Conservation (phyloP, 345 rosid genomes). For the Citrus sp. region DNA sequence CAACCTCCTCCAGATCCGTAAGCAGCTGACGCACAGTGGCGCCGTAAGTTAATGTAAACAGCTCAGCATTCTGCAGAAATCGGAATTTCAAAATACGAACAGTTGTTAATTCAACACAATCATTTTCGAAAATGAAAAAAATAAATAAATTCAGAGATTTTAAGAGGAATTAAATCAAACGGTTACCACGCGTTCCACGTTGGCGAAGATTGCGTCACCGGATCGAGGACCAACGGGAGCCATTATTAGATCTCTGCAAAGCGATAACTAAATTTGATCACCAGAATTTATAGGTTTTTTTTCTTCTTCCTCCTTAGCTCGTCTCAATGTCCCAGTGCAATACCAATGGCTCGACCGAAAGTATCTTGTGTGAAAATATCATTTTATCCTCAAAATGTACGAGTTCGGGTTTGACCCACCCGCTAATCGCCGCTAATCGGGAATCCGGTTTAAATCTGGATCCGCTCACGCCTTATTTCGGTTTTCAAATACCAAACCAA, state of each 20-base stretch:
- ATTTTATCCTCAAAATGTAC: too few species aligned
- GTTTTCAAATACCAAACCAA: too few species aligned
- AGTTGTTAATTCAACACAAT: neutral
- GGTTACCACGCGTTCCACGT: slow-evolving; percentile 74
- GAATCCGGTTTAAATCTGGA: too few species aligned
- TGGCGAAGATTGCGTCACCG: slow-evolving; percentile 93
- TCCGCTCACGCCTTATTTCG: too few species aligned
- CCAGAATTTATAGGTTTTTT: neutral
- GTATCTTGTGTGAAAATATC: too few species aligned
- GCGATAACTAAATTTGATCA: neutral
- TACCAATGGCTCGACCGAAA: too few species aligned
- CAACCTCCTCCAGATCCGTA: slow-evolving; percentile 92
- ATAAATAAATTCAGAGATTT: neutral
- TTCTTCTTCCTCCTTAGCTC: neutral
- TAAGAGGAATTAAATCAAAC: neutral
- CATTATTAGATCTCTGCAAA: slow-evolving; percentile 26
- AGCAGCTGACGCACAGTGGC: slow-evolving; percentile 88
- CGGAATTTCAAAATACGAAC: slow-evolving; percentile 9
- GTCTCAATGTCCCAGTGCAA: neutral
- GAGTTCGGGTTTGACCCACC: too few species aligned
- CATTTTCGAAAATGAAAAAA: neutral
- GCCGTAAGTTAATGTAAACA: slow-evolving; percentile 89
- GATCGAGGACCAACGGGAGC: slow-evolving; percentile 78
- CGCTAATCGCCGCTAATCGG: too few species aligned
- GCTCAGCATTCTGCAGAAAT: slow-evolving; percentile 72